Percentiles rank a stretch among this genome's conserved stretches.
phyloP scores from a whole-genome alignment of 768 basidiomycete genomes.

The Neoboletus brunneissimus region DNA sequence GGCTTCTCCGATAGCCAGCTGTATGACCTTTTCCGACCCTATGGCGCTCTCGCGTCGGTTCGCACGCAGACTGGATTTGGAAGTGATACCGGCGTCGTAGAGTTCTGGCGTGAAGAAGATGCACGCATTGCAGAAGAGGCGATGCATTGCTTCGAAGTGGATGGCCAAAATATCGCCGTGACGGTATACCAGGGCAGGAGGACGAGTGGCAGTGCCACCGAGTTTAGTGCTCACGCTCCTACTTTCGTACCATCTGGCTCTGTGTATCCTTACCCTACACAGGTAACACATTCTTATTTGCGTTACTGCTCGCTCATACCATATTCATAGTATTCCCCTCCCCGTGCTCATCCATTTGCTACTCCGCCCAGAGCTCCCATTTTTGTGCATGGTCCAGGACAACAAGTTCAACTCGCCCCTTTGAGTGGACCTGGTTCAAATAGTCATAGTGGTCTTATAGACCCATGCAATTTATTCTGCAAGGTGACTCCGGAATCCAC shows the following conservation, averaged over 20 bases:
- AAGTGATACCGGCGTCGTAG: slow-evolving; percentile 72
- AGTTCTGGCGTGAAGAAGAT: slow-evolving; percentile 88
- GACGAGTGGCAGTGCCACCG: slow-evolving; percentile 49
- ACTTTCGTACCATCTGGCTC: slow-evolving; percentile 72
- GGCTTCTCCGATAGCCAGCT: slow-evolving; percentile 67
- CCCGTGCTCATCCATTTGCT: slow-evolving; percentile 52
- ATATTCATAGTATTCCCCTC: slow-evolving; percentile 59
- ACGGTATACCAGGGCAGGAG: slow-evolving; percentile 72
- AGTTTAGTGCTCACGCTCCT: slow-evolving; percentile 73
- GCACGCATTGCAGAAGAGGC: slow-evolving; percentile 74
- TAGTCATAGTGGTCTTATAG: slow-evolving; percentile 85
- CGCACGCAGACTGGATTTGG: slow-evolving; percentile 74
- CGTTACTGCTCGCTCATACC: neutral
- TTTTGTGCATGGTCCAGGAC: slow-evolving; percentile 85
- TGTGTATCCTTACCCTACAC: slow-evolving; percentile 62
- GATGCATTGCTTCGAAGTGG: slow-evolving; percentile 80
- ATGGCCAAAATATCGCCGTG: slow-evolving; percentile 82
- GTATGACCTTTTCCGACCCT: slow-evolving; percentile 83
- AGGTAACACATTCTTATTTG: slow-evolving; percentile 37
- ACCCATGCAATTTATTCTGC: slow-evolving; percentile 89
- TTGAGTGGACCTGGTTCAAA: slow-evolving; percentile 67
- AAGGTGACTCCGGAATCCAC: slow-evolving; percentile 47
- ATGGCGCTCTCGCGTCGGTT: slow-evolving; percentile 77
- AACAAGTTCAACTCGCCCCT: slow-evolving; percentile 85
- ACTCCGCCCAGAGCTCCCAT: slow-evolving; percentile 36